Base-by-base conservation (phyloP, 805 yeast genomes). In the Lipomyces sp. region DNA sequence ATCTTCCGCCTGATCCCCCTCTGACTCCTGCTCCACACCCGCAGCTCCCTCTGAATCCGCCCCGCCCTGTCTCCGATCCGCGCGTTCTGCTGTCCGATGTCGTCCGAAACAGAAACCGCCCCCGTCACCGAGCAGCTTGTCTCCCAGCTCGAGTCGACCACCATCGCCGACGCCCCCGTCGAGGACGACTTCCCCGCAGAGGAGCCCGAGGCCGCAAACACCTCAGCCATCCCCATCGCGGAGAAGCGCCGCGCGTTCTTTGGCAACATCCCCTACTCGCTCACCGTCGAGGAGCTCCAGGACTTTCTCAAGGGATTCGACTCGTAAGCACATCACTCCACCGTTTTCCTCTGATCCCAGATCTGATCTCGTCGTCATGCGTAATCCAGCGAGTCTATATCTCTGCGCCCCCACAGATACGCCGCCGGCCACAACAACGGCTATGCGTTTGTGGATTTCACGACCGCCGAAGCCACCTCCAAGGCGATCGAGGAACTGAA, bases 371-470 rank as follows among this genome's bases (percentile, higher is more conserved):
- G n/a, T n/a, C n/a, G n/a, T n/a, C n/a, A n/a, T n/a, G n/a, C n/a
- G n/a, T n/a, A 10, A 61, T 26, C 14, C 26, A 52, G 58, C 28
- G 39, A 37, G 35, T 33, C 26, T n/a, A 28, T 57, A 2, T 16
- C 44, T 23, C 24, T 52, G 1, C 58, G 47, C 14, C 43, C 50
- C 13, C 38, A 39, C 32, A 19, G 29, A 37, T 51, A 36, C 36
- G 28, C 33, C 24, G 45, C 43, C 29, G 31, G 28, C 3, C 45
- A 26, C 23, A 40, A n/a, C 37, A 58, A 79, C 57, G 91, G 93
- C 2, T 75, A 79, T 45, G 87, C 86, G 6, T 45, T 74, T 75
- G 68, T 76, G 73, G 44, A 77, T 73, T 42, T 67, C 77, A 50
- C 42, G n/a, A 70, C 72, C 16, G 70, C 71, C n/a, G 73, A 67